A percentile compares a stretch with the other conserved stretches of the same genome.
Evolutionary conservation across 2,329 filamentous ascomycete genomes (phyloP).

Genomic region (Claviceps citrina): DNA sequence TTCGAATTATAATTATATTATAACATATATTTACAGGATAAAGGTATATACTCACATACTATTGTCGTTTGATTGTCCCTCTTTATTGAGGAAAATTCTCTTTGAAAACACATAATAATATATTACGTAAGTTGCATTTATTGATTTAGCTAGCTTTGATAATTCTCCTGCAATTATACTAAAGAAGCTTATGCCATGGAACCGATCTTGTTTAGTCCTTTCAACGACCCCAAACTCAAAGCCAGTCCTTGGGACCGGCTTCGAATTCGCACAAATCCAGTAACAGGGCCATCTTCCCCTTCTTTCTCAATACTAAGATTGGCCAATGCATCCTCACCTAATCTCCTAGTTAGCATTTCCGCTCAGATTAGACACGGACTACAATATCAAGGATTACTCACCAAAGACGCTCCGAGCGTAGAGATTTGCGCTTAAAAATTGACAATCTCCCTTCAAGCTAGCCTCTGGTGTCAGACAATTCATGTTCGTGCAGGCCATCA

Average conservation of each 20-base stretch:
- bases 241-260: constrained; percentile 92
- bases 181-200: constrained; percentile 15
- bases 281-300: constrained; percentile 85
- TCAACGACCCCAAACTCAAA: constrained; percentile 81
- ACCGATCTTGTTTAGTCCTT: constrained; percentile 76
- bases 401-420: constrained; percentile 96
- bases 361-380: not conserved
- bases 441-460: constrained; percentile 90
- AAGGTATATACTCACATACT: no score
- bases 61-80: no score
- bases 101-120: no score
- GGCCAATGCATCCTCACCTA: constrained; percentile 93
- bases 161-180: no score
- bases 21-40: no score
- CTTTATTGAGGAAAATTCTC: no score
- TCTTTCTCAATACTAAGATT: constrained; percentile 98
- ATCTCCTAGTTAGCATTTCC: constrained; percentile 11
- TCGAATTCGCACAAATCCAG: constrained; percentile 93
- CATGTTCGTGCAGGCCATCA: constrained; percentile 99
- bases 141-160: no score
- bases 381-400: constrained; percentile 36
- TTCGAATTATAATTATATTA: no score
- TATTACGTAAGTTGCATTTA: no score
- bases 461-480: constrained; percentile 92
- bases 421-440: constrained; percentile 91